A percentile compares a stretch with the other conserved stretches of the same genome.
Evolutionary conservation across 2,329 filamentous ascomycete genomes (phyloP).

Genomic region (Lecanicillium sp.): DNA sequence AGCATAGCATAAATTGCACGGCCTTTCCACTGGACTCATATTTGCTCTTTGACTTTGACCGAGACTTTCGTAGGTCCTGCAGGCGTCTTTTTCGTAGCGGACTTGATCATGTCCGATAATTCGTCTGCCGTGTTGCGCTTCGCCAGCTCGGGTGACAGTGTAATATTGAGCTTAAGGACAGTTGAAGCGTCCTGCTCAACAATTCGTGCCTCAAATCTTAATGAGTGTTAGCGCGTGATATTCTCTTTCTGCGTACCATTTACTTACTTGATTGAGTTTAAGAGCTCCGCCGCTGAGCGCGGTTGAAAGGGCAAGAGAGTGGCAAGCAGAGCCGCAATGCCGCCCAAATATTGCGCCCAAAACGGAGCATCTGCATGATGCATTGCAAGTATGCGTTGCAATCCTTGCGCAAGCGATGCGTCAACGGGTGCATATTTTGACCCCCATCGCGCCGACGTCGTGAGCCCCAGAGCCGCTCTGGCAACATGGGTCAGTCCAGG

Average conservation of each 20-base stretch:
- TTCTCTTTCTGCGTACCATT: not conserved
- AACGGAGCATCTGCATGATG: slow-evolving; percentile 33
- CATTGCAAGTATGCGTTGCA: slow-evolving; percentile 33
- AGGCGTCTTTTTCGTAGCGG: slow-evolving; percentile 23
- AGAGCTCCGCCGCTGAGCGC: slow-evolving; percentile 23
- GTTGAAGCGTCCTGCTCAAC: slow-evolving; percentile 21
- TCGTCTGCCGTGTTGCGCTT: slow-evolving; percentile 24
- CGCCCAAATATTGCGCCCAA: slow-evolving; percentile 47
- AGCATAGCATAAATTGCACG: too few relatives aligned
- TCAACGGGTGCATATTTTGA: slow-evolving; percentile 48
- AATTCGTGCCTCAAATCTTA: slow-evolving; percentile 22
- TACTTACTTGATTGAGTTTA: slow-evolving; percentile 31
- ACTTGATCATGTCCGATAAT: slow-evolving; percentile 25
- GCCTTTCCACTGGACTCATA: not conserved
- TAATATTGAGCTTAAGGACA: slow-evolving; percentile 28
- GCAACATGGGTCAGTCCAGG: slow-evolving; percentile 69
- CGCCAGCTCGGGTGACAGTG: slow-evolving; percentile 20
- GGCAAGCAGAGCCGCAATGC: slow-evolving; percentile 35
- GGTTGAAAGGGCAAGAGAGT: slow-evolving; percentile 35
- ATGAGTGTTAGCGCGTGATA: slow-evolving; percentile 15
- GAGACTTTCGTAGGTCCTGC: slow-evolving; percentile 26
- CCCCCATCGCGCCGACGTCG: slow-evolving; percentile 68
- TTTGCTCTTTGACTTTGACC: slow-evolving; percentile 13
- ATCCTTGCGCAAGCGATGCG: slow-evolving; percentile 29
- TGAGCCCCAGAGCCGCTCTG: slow-evolving; percentile 63